Conservation (phyloP, 2,329 filamentous ascomycete genomes). For the Shiraia sp. region DNA sequence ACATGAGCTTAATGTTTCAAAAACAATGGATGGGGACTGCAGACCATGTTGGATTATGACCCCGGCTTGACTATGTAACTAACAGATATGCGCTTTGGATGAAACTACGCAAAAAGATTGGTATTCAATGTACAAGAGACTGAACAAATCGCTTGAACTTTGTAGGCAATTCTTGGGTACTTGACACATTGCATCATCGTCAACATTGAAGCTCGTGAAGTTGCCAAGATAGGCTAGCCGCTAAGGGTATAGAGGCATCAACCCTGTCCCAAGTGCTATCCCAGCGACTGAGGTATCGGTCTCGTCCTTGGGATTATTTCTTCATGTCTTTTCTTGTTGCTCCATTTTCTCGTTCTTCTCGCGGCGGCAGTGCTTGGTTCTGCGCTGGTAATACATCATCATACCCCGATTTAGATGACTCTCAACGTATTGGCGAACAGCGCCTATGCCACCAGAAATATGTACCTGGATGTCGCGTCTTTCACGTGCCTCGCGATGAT, state of each 20-base stretch:
- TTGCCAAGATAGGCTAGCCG: background rate
- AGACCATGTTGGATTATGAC: constrained; percentile 19
- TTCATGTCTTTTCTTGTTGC: constrained; percentile 25
- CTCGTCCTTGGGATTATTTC: background rate
- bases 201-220: constrained; percentile 6
- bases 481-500: constrained; percentile 27
- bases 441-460: constrained; percentile 16
- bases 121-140: background rate
- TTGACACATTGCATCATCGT: constrained; percentile 42
- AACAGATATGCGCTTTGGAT: background rate
- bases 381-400: constrained; percentile 21
- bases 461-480: constrained; percentile 26
- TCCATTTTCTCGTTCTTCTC: constrained; percentile 24
- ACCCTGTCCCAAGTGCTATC: too few relatives aligned
- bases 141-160: constrained; percentile 16
- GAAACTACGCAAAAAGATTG: background rate
- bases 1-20: constrained; percentile 9
- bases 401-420: constrained; percentile 22
- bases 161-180: constrained; percentile 17
- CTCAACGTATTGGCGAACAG: constrained; percentile 18
- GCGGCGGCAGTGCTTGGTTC: constrained; percentile 29
- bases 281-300: background rate
- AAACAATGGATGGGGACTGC: constrained; percentile 3
- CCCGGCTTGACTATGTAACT: background rate
- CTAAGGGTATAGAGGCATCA: too few relatives aligned